phyloP scores from a whole-genome alignment of 2,329 filamentous ascomycete species.

The Talaromyces verruculosus region DNA sequence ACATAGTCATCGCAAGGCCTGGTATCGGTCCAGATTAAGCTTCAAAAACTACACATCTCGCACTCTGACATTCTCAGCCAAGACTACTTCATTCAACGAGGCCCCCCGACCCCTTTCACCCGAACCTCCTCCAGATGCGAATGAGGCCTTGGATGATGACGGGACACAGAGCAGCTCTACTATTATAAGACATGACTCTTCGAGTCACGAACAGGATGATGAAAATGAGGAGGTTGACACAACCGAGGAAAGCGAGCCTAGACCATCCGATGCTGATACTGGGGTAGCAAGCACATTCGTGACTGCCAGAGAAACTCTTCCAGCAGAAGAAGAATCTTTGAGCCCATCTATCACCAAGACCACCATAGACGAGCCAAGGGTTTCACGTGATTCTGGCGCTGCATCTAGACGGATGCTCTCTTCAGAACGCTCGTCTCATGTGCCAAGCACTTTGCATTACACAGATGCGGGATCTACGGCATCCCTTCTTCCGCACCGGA shows the following conservation, averaged over 20 bases:
- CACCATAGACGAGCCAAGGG: not conserved
- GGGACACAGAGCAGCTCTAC: not conserved
- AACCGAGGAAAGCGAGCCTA: conserved; percentile 28
- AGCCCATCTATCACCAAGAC: not conserved
- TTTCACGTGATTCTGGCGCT: not conserved
- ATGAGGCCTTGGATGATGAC: not conserved
- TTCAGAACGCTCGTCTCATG: not conserved
- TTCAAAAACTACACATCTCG: conserved; percentile 50
- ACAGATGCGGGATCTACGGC: conserved; percentile 36
- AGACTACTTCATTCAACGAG: conserved; percentile 37
- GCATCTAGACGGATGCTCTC: not conserved
- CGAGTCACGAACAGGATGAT: conserved; percentile 43
- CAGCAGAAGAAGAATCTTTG: not conserved
- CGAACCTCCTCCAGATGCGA: not conserved
- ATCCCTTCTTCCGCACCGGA: conserved; percentile 31
- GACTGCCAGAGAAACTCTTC: conserved; percentile 19
- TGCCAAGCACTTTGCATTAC: conserved; percentile 10
- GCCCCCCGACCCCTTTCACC: not conserved
- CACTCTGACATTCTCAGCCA: conserved; percentile 54
- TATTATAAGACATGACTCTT: not conserved
- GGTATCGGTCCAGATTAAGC: conserved; percentile 55
- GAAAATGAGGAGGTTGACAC: not conserved
- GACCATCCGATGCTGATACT: conserved; percentile 18
- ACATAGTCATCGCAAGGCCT: conserved; percentile 61
- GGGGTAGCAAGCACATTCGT: conserved; percentile 19